Evolutionary conservation across 371 early-diverging fungal genomes (phyloP).

Genomic region (Lichtheimia ramosa): DNA sequence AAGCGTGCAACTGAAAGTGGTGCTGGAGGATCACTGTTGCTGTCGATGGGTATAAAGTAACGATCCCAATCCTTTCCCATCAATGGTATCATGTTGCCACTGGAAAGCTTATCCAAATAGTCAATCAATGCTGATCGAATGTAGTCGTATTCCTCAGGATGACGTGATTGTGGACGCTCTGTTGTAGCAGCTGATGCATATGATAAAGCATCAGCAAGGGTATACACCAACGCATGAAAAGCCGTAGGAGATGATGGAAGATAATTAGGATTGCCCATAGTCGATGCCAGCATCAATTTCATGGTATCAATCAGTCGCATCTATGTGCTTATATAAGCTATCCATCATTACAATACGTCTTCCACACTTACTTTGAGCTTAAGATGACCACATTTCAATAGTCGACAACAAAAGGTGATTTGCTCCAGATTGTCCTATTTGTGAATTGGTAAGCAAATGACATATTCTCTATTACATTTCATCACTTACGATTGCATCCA

Average conservation of each 20-base stretch:
- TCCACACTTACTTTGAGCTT: slow-evolving; percentile 30
- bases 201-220: slow-evolving; percentile 35
- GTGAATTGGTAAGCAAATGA: not conserved
- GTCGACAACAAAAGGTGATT: slow-evolving; percentile 40
- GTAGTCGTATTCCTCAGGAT: slow-evolving; percentile 16
- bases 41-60: slow-evolving; percentile 9
- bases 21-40: not conserved
- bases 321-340: slow-evolving; percentile 12
- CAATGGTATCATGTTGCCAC: slow-evolving; percentile 28
- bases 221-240: slow-evolving; percentile 44
- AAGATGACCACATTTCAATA: slow-evolving; percentile 25
- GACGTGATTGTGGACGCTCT: slow-evolving; percentile 7
- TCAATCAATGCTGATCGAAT: slow-evolving; percentile 23
- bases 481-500: slow-evolving; percentile 33
- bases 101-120: slow-evolving; percentile 28
- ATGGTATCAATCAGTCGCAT: slow-evolving; percentile 30
- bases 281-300: slow-evolving; percentile 26
- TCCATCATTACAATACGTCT: not conserved
- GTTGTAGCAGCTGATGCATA: slow-evolving; percentile 9
- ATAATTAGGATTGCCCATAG: slow-evolving; percentile 20
- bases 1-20: slow-evolving; percentile 19
- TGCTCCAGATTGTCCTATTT: slow-evolving; percentile 48
- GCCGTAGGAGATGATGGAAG: slow-evolving; percentile 42
- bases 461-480: not conserved
- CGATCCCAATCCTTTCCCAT: slow-evolving; percentile 24